These are phyloP conservation scores for Trifolium subterraneum DNA, from an alignment of 306 rosid genomes.

Conservation along the genomic window DNA sequence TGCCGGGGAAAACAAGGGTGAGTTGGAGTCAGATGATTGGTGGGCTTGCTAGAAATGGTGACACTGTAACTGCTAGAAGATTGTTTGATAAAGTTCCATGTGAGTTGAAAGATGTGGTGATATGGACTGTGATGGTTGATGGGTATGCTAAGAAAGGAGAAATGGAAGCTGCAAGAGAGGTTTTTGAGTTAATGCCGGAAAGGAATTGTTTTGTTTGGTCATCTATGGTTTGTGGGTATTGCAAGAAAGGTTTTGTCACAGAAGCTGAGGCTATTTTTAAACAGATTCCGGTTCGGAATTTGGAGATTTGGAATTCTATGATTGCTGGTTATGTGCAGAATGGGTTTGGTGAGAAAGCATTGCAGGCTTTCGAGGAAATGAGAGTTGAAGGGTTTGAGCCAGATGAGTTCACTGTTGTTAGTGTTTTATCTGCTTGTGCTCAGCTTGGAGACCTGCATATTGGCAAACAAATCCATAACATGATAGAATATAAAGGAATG, in stretches of 20 bases:
- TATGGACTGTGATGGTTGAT: conserved; percentile 82
- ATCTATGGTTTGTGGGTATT: conserved; percentile 75
- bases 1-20: conserved; percentile 52
- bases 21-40: conserved; percentile 79
- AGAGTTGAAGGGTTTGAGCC: conserved; percentile 58
- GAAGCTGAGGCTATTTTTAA: conserved; percentile 58
- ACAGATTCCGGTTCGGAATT: conserved; percentile 50
- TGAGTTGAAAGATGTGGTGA: conserved; percentile 59
- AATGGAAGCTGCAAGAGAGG: conserved; percentile 66
- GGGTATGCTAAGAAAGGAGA: conserved; percentile 70
- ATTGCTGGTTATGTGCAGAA: conserved; percentile 76
- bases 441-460: conserved; percentile 58
- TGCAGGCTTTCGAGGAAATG: conserved; percentile 57
- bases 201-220: conserved; percentile 73
- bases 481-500: conserved; percentile 49
- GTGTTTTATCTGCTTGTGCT: conserved; percentile 75
- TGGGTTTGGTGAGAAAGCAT: conserved; percentile 64
- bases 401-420: conserved; percentile 60
- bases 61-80: conserved; percentile 51
- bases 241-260: conserved; percentile 57
- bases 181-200: conserved; percentile 67
- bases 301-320: conserved; percentile 80
- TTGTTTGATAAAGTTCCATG: conserved; percentile 63
- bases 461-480: conserved; percentile 59
- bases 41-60: conserved; percentile 66